Conservation (phyloP, 768 basidiomycete species). For the Agaricus sinodeliciosus region DNA sequence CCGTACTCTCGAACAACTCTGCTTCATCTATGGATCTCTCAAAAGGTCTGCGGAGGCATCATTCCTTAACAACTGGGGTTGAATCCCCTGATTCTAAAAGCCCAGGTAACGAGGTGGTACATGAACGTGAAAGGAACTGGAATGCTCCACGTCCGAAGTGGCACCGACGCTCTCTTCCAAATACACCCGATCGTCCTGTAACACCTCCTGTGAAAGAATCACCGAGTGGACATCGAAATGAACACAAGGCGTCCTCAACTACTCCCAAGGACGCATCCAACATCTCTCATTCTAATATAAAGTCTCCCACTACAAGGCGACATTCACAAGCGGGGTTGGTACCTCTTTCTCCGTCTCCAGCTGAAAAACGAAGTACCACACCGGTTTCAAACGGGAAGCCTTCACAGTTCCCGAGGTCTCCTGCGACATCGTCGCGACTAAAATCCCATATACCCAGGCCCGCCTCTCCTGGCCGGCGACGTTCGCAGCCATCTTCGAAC, state of each 20-base stretch:
- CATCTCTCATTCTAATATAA: neutral
- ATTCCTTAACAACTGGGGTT: constrained; percentile 27
- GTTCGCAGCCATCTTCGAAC: neutral
- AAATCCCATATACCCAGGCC: neutral
- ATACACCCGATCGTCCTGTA: constrained; percentile 10
- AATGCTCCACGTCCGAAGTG: constrained; percentile 59
- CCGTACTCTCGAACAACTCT: constrained; percentile 28
- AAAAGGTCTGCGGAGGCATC: constrained; percentile 22
- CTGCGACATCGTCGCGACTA: neutral
- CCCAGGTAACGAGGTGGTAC: constrained; percentile 13
- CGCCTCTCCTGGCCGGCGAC: neutral
- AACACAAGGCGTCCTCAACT: neutral
- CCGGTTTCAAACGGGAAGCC: neutral
- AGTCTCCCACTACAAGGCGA: neutral
- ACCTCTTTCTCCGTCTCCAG: constrained; percentile 11
- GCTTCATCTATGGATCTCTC: constrained; percentile 18
- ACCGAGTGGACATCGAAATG: neutral
- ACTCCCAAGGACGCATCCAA: neutral
- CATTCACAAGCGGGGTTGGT: neutral
- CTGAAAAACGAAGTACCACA: constrained; percentile 1
- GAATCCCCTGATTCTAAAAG: constrained; percentile 38
- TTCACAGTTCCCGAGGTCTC: neutral
- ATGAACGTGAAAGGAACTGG: constrained; percentile 63
- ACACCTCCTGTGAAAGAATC: constrained; percentile 10
- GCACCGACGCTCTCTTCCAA: constrained; percentile 20